phyloP scores from a whole-genome alignment of 164 flowering plant genomes.

The Dillenia suffruticosa region DNA sequence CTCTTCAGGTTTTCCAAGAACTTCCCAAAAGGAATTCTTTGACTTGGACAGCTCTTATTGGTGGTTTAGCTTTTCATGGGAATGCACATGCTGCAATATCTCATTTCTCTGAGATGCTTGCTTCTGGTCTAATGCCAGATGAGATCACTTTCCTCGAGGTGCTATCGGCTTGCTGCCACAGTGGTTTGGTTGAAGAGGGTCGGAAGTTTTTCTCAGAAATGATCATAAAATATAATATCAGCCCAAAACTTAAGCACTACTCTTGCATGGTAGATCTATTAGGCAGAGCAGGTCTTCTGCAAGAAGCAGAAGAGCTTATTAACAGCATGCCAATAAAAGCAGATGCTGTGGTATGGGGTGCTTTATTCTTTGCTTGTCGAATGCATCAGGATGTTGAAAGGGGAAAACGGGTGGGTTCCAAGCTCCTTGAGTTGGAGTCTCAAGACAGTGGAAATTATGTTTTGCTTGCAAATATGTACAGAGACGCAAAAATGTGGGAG shows the following conservation, averaged over 20 bases:
- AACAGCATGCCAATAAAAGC: conserved; percentile 52
- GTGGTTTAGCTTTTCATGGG: conserved; percentile 69
- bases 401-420: conserved; percentile 59
- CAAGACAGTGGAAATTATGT: conserved; percentile 69
- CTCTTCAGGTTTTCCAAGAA: conserved; percentile 49
- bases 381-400: conserved; percentile 45
- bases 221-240: conserved; percentile 36
- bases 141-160: conserved; percentile 67
- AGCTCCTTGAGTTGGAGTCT: conserved; percentile 67
- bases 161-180: conserved; percentile 74
- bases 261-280: conserved; percentile 75
- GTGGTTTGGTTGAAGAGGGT: conserved; percentile 65
- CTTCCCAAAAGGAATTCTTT: conserved; percentile 43
- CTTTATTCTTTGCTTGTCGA: conserved; percentile 61
- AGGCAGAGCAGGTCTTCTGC: conserved; percentile 64
- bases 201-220: conserved; percentile 44
- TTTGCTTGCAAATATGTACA: conserved; percentile 61
- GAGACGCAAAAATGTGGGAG: conserved; percentile 60
- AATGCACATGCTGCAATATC: conserved; percentile 44
- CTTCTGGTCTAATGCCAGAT: conserved; percentile 50
- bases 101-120: conserved; percentile 48
- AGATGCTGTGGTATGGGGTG: conserved; percentile 66
- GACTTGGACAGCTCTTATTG: conserved; percentile 69
- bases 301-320: conserved; percentile 58
- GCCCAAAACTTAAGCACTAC: conserved; percentile 53